These are phyloP conservation scores for Populus simonii DNA, from an alignment of 345 rosid genomes.

Conservation along the genomic window DNA sequence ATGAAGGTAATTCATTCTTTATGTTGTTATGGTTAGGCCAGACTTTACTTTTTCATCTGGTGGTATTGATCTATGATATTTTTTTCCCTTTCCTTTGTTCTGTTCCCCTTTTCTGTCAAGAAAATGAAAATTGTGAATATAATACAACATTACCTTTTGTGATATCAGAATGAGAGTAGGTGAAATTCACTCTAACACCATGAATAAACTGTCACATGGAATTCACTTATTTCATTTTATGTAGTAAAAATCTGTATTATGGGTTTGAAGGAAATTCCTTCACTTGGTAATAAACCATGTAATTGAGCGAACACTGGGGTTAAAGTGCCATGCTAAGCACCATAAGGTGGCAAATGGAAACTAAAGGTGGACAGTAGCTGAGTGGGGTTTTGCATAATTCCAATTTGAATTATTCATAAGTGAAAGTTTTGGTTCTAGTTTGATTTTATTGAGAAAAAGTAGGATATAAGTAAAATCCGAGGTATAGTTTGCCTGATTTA, in stretches of 20 bases:
- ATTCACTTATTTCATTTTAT: background rate
- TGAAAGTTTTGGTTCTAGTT: background rate
- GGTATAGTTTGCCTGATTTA: background rate
- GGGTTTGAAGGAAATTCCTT: background rate
- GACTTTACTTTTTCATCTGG: background rate
- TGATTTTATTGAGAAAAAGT: background rate
- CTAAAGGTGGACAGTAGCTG: background rate
- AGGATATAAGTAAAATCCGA: background rate
- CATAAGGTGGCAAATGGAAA: background rate
- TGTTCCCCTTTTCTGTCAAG: background rate
- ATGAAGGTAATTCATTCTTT: background rate
- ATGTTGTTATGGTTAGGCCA: background rate
- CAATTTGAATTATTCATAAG: background rate
- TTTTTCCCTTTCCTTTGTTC: background rate
- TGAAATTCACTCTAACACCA: no score
- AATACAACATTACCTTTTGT: background rate
- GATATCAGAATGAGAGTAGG: background rate
- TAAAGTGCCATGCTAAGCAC: background rate
- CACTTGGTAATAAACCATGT: background rate
- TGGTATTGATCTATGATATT: background rate
- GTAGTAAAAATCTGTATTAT: background rate
- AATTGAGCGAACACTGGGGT: background rate
- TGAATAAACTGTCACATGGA: background rate
- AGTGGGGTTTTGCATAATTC: background rate
- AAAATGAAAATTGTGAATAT: background rate